Evolutionary conservation across 2,329 filamentous ascomycete genomes (phyloP).

Genomic region (Byssochlamys sp.): DNA sequence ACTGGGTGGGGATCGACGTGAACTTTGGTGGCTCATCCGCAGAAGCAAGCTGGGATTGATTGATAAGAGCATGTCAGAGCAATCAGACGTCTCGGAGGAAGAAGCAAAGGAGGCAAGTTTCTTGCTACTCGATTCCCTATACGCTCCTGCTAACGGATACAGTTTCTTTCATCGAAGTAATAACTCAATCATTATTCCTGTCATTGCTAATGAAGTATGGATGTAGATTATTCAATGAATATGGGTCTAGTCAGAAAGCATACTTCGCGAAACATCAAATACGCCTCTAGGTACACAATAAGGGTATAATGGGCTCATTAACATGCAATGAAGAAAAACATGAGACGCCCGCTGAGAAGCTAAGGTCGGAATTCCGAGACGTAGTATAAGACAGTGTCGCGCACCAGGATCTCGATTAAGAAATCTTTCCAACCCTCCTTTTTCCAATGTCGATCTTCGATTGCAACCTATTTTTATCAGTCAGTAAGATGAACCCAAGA

Average conservation of each 20-base stretch:
- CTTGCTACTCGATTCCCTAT: slow-evolving; percentile 3
- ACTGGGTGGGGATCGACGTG: slow-evolving; percentile 64
- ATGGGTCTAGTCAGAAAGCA: not conserved
- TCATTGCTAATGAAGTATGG: not conserved
- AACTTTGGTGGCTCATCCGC: slow-evolving; percentile 72
- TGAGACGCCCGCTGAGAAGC: not conserved
- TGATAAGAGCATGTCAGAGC: slow-evolving; percentile 51
- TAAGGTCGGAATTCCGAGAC: not conserved
- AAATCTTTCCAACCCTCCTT: slow-evolving; percentile 39
- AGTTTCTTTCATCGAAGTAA: slow-evolving; percentile 16
- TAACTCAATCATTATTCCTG: not conserved
- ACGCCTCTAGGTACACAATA: not conserved
- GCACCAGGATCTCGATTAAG: slow-evolving; percentile 14
- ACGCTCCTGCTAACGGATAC: not conserved
- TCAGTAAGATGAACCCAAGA: slow-evolving; percentile 8
- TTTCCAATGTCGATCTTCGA: slow-evolving; percentile 40
- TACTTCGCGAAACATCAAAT: not conserved
- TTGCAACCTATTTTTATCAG: slow-evolving; percentile 22
- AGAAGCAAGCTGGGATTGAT: slow-evolving; percentile 63
- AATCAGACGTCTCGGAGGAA: slow-evolving; percentile 57
- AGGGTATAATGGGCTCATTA: not conserved
- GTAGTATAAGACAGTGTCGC: not conserved
- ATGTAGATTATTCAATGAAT: not conserved
- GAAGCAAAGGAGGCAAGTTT: slow-evolving; percentile 53
- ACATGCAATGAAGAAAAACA: not conserved